Conservation (phyloP, 2,329 filamentous ascomycete species). For the Chrysoporthe puriensis region DNA sequence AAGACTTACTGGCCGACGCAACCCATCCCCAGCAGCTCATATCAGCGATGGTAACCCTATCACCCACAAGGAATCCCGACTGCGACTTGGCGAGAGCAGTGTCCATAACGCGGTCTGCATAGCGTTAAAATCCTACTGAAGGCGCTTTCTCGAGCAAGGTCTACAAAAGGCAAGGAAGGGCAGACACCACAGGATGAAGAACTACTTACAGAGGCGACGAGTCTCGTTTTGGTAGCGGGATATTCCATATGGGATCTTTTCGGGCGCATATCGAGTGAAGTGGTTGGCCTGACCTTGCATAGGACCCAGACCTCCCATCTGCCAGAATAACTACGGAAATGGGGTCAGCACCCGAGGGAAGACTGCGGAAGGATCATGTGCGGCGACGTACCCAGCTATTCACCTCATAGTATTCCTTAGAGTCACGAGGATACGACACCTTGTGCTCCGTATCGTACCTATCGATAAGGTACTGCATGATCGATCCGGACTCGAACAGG, state of each 20-base stretch:
- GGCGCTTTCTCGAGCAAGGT: not conserved
- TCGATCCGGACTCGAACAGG: constrained; percentile 79
- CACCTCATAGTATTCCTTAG: constrained; percentile 74
- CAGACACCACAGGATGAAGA: not conserved
- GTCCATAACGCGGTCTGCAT: constrained; percentile 64
- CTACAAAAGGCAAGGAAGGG: too few relatives aligned
- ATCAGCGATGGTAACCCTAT: constrained; percentile 75
- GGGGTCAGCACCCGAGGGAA: constrained; percentile 5
- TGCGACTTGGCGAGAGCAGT: constrained; percentile 64
- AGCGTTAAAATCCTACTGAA: constrained; percentile 49
- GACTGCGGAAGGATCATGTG: too few relatives aligned
- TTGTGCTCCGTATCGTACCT: constrained; percentile 79
- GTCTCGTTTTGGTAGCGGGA: constrained; percentile 84
- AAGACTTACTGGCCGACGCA: constrained; percentile 49
- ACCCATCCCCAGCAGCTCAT: constrained; percentile 84
- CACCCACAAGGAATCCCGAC: constrained; percentile 66
- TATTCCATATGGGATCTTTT: constrained; percentile 81
- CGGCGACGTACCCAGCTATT: constrained; percentile 66
- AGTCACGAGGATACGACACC: constrained; percentile 74
- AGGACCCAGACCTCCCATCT: constrained; percentile 80
- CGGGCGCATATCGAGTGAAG: constrained; percentile 80
- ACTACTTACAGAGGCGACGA: constrained; percentile 58
- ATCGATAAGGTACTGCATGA: constrained; percentile 79
- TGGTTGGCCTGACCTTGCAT: constrained; percentile 86
- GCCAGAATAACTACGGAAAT: constrained; percentile 61